Base-by-base conservation (phyloP, 1,284 basidiomycete species). In the Papiliotrema nemorosa region DNA sequence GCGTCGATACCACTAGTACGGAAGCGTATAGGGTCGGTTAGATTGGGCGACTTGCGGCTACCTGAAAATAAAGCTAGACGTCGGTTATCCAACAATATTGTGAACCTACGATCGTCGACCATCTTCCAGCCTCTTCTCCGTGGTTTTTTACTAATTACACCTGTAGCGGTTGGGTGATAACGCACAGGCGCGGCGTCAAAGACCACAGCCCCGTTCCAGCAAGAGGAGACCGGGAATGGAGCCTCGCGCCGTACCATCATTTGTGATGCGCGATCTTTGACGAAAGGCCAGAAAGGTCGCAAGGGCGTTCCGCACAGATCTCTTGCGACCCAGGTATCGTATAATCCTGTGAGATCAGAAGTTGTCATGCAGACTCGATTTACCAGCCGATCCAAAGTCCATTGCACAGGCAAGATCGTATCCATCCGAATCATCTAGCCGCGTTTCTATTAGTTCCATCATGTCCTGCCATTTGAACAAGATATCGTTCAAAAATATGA, bases 341-440 rank as follows among this genome's bases (percentile, higher is more conserved):
- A 80, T 29, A 62, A 43, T 14, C 60, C 62, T 60, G 44, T 10
- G 24, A 5, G 24, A 25, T 22, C 27, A 13, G 4, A 21, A 34
- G 12, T 3, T 21, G 12, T n/a, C 21, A 48, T 24, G 13, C 33
- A 21, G 7, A 5, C n/a, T 22, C 20, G 25, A 59, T 62, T 76
- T 72, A 64, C 73, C 73, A 24, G 73, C 67, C 38, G 74, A 64
- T 22, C 69, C 72, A 40, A 79, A 78, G 69, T 83, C 82, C 58
- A 81, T 67, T 13, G 75, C 82, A 50, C 82, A 83, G 6, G 74
- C 81, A 64, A 82, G 78, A 56, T 83, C 82, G 55, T 78, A 83
- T n/a, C 73, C 65, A 39, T 70, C 29, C n/a, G n/a, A n/a, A n/a
- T n/a, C n/a, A n/a, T n/a, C n/a, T n/a, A n/a, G n/a, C n/a, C n/a